Percentiles rank a stretch among this genome's conserved stretches.
phyloP scores from a whole-genome alignment of 83 land plant genomes.

The Thuja plicata region DNA sequence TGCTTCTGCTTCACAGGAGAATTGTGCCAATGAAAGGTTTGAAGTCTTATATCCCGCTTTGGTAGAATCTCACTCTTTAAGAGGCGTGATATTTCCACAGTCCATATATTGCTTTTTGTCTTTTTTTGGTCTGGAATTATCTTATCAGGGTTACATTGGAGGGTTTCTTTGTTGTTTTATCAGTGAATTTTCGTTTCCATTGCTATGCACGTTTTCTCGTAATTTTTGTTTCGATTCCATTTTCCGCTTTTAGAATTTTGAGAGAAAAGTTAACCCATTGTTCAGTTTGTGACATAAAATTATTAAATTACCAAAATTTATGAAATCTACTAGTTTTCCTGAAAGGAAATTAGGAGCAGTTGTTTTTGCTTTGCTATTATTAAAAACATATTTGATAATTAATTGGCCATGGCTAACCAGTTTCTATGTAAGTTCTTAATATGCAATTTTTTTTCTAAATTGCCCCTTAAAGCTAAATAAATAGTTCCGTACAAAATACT shows the following conservation, averaged over 20 bases:
- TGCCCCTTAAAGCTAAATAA: no score
- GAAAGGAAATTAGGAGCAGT: background rate
- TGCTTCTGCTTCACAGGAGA: background rate
- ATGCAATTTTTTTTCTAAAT: background rate
- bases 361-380: background rate
- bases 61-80: background rate
- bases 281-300: background rate
- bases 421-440: background rate
- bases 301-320: background rate
- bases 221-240: background rate
- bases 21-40: background rate
- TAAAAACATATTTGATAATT: background rate
- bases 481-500: background rate
- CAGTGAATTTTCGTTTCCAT: background rate
- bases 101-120: no score
- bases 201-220: background rate
- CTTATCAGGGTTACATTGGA: background rate
- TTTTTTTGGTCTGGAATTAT: background rate
- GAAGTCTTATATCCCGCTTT: background rate
- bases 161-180: background rate
- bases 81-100: no score
- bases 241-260: background rate
- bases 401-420: background rate
- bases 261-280: background rate
- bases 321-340: background rate